Evolutionary conservation across 2,329 filamentous ascomycete species (phyloP), one percentile per base, ranked within the genome.

Genomic region (Dactylellina cionopaga): DNA sequence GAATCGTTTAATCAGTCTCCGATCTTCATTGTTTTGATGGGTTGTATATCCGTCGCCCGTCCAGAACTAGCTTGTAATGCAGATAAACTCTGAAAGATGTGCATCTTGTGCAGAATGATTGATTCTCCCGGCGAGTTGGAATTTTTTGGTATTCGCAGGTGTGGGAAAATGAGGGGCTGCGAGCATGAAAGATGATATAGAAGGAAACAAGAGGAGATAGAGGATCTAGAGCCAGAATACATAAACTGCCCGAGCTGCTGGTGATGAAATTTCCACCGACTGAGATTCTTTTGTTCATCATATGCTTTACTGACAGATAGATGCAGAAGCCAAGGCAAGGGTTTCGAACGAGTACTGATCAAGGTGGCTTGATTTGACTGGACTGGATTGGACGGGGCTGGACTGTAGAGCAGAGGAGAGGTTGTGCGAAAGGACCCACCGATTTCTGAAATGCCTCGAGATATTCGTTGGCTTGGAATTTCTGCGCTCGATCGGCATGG

Each of bases 361-460:
- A 72, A 49, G 59, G 39, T 72, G 52, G 59, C 54, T 65, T 58
- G 59, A 64, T 39, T 65, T 55, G 56, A 56, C 49, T 58, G 41
- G 66, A 59, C 58, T 63, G 58, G 66, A 71, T 59, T 56, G 68
- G 68, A 65, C 63, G 31, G 63, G 44, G 52, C 54, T 63, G 68
- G 66, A 56, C 56, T 63, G 66, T 37, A 59, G 59, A 65, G 68
- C 59, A 72, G 68, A 72, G 68, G 68, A 72, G 68, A 65, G 59
- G 68, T 72, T 72, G 59, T 72, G 68, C 68, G 68, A 74, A 63
- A 74, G 54, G 70, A 86, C 90, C 77, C 82, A 96, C 94, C 81
- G 95, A 98, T 87, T 99, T 99, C 86, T 99, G 95, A 82, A 98
- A 99, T 77, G 88, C 89, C 82, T 96, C 91, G 72, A 99, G 85